Evolutionary conservation across 2,329 filamentous ascomycete genomes (phyloP).

Genomic region (Aschersonia sp.): DNA sequence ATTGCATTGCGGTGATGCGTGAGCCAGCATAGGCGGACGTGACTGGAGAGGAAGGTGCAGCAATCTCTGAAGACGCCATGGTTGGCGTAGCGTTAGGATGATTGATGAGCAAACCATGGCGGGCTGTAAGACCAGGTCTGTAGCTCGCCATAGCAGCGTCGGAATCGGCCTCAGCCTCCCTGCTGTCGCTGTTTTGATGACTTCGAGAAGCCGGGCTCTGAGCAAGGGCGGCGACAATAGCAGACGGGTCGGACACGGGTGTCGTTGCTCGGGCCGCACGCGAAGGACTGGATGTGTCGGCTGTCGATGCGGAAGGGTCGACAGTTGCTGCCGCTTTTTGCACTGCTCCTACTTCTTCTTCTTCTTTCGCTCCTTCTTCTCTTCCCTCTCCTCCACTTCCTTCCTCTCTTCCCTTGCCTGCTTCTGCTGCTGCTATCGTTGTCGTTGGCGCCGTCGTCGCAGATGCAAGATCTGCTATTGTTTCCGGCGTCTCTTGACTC

Average conservation of each 20-base stretch:
- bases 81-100: conserved; percentile 9
- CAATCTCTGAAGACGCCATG: conserved; percentile 3
- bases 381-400: too few species aligned
- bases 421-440: too few species aligned
- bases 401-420: too few species aligned
- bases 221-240: conserved; percentile 5
- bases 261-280: conserved; percentile 1
- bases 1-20: conserved; percentile 4
- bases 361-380: too few species aligned
- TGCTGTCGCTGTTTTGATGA: conserved; percentile 18
- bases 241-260: conserved; percentile 5
- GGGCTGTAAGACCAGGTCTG: conserved; percentile 7
- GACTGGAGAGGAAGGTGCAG: conserved; percentile 4
- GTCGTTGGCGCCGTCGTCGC: too few species aligned
- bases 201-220: conserved; percentile 4
- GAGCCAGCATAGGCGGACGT: conserved; percentile 5
- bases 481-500: neutral
- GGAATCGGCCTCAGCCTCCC: conserved; percentile 13
- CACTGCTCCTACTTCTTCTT: too few species aligned
- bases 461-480: neutral
- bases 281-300: conserved; percentile 1
- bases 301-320: neutral
- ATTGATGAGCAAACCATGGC: conserved; percentile 14
- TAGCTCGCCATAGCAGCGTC: conserved; percentile 17
- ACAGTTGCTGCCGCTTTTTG: neutral